These are phyloP conservation scores for Panicum hallii DNA, from an alignment of 202 grass and related monocot genomes.

Conservation along the genomic window DNA sequence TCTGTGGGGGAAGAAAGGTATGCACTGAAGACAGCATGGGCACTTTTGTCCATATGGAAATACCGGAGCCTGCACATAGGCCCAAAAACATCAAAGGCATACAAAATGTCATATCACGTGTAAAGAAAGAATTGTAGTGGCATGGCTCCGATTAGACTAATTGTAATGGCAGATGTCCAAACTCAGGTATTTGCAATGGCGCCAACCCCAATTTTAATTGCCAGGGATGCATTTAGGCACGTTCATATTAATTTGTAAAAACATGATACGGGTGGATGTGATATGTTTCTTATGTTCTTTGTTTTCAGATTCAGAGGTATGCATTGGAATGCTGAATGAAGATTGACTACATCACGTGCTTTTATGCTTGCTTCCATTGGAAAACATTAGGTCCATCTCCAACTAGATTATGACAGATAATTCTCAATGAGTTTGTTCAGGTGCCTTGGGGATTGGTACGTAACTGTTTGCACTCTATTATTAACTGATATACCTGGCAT, in stretches of 20 bases:
- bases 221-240: not conserved
- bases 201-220: slow-evolving; percentile 3
- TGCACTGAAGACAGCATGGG: no score
- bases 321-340: slow-evolving; percentile 77
- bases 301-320: slow-evolving; percentile 93
- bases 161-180: no score
- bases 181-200: no score
- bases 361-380: slow-evolving; percentile 34
- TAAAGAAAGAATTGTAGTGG: no score
- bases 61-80: no score
- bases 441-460: slow-evolving; percentile 50
- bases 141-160: no score
- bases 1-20: no score
- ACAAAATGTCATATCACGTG: no score
- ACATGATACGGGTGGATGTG: slow-evolving; percentile 37
- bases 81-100: no score
- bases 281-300: slow-evolving; percentile 38
- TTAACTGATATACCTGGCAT: not conserved
- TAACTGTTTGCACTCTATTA: slow-evolving; percentile 12
- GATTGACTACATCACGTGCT: not conserved
- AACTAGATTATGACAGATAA: slow-evolving; percentile 39
- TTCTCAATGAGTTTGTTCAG: slow-evolving; percentile 39
- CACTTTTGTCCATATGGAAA: no score
- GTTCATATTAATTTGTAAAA: slow-evolving; percentile 15
- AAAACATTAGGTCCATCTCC: slow-evolving; percentile 27